A percentile compares a stretch with the other conserved stretches of the same genome.
Conservation (phyloP, 345 rosid species). For the Eutrema yunnanense region DNA sequence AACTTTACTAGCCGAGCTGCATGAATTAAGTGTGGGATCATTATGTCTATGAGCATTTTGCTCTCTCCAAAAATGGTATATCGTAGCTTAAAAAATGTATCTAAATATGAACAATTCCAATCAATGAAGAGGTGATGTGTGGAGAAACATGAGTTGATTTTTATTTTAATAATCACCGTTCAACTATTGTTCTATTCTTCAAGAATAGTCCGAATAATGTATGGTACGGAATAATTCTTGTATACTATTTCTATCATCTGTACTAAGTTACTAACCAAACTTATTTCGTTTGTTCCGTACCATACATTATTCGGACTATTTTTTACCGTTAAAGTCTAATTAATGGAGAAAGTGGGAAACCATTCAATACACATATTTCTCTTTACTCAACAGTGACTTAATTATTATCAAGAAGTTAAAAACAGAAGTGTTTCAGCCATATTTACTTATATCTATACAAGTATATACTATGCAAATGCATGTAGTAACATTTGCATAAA, state of each 20-base stretch:
- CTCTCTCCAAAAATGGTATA: too few species aligned
- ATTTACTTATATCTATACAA: neutral
- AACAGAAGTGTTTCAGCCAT: neutral
- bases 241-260: neutral
- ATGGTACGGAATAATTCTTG: neutral
- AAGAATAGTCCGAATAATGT: too few species aligned
- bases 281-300: neutral
- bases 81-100: too few species aligned
- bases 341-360: neutral
- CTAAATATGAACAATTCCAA: too few species aligned
- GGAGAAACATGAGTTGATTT: too few species aligned
- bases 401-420: neutral
- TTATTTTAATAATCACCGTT: neutral
- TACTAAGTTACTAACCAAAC: neutral
- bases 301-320: neutral
- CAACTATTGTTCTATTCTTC: neutral
- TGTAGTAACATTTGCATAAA: slow-evolving; percentile 7
- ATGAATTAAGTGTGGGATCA: too few species aligned
- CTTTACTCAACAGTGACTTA: neutral
- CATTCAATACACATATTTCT: neutral
- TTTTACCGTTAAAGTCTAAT: neutral
- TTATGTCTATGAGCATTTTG: too few species aligned
- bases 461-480: neutral
- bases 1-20: too few species aligned
- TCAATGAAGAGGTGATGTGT: too few species aligned